phyloP scores from a whole-genome alignment of 768 basidiomycete species.

The Mycena crocata region DNA sequence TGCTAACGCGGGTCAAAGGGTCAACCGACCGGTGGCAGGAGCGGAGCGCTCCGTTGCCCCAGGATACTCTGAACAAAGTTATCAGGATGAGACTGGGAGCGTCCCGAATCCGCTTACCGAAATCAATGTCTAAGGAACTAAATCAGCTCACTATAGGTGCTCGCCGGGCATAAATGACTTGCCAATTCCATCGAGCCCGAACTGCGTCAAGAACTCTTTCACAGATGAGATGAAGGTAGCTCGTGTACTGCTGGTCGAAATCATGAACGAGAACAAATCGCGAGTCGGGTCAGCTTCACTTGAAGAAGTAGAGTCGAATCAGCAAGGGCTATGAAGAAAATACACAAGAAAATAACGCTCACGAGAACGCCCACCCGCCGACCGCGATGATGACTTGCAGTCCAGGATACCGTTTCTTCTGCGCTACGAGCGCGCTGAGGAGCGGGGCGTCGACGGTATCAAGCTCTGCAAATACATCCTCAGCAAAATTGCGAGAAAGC shows the following conservation, averaged over 20 bases:
- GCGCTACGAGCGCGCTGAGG: constrained; percentile 24
- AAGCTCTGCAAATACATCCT: constrained; percentile 27
- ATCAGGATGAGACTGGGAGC: too few species aligned
- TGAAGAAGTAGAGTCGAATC: not conserved
- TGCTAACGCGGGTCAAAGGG: not conserved
- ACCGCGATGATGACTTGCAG: constrained; percentile 37
- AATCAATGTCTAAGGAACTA: constrained; percentile 30
- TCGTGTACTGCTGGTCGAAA: constrained; percentile 21
- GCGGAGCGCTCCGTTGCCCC: constrained; percentile 34
- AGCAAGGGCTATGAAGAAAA: not conserved
- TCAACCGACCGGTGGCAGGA: constrained; percentile 32
- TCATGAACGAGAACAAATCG: constrained; percentile 34
- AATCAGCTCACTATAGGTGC: not conserved
- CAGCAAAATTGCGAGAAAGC: not conserved
- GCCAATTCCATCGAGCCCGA: constrained; percentile 35
- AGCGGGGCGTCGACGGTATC: constrained; percentile 18
- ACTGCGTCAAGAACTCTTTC: constrained; percentile 21
- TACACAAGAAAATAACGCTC: not conserved
- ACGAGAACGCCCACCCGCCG: constrained; percentile 38
- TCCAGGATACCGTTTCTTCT: constrained; percentile 17
- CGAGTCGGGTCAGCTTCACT: constrained; percentile 19
- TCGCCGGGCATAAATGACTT: not conserved
- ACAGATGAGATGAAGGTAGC: constrained; percentile 38
- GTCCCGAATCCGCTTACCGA: constrained; percentile 13
- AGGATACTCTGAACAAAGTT: constrained; percentile 23